Evolutionary conservation across 2,329 filamentous ascomycete species (phyloP), one percentile per base, ranked within the genome.

Genomic region (Lasiodiplodia sp.): DNA sequence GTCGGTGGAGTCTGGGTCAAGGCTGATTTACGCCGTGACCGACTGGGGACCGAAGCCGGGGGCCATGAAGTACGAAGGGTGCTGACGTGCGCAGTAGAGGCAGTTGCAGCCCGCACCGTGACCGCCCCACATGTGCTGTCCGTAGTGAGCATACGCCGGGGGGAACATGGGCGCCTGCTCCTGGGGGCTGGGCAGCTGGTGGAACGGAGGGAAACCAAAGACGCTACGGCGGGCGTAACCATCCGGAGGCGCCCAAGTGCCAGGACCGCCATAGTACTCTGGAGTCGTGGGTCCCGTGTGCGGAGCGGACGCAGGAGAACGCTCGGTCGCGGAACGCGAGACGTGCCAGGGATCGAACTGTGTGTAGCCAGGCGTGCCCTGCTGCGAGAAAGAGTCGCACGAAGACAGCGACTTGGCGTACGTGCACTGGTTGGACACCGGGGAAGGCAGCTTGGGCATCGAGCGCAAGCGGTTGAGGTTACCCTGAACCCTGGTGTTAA

Each of bases 401-500:
- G 79, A 76, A 37, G 79, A 78, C 12, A 80, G 73, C 49, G 79
- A 77, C 74, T 88, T 87, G 72, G 84, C 81, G 68, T 68, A 68
- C 58, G 60, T 31, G 40, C 49, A 56, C 44, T 68, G 66, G 51
- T 52, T 47, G 37, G 65, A 67, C 31, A 68, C 51, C 14, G 67
- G 67, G 3, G 67, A 68, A 34, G 57, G 67, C 21, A 68, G 58
- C 67, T 65, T 64, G 21, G 52, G 52, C 31, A 68, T 53, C 66
- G 66, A 68, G 49, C 66, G 66, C 21, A 68, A 44, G 47, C 56
- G 66, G 34, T 40, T 62, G 34, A 68, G 44, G 52, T 57, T 64
- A 69, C 87, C 84, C 71, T 87, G 82, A 68, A 91, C 80, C 71
- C 87, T 89, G 65, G 90, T 92, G 74, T 92, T 87, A 71, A 92